phyloP scores from a whole-genome alignment of 805 yeast genomes.

The Hanseniaspora taiwanica region DNA sequence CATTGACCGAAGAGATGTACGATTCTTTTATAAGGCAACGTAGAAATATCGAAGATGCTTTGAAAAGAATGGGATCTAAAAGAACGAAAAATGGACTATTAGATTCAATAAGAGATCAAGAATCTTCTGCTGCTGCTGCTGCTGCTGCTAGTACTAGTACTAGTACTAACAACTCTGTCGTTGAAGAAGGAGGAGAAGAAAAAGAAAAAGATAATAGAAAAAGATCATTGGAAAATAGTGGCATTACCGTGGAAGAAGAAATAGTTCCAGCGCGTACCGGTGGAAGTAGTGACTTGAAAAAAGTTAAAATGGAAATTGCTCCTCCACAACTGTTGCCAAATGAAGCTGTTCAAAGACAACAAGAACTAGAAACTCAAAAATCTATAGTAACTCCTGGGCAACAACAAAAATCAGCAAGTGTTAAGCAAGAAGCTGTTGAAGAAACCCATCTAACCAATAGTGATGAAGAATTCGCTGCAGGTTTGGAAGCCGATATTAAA shows the following conservation, averaged over 20 bases:
- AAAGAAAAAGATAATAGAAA: too few species aligned
- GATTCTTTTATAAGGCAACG: slow-evolving; percentile 24
- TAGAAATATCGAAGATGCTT: slow-evolving; percentile 24
- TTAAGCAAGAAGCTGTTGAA: slow-evolving; percentile 8
- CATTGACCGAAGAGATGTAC: slow-evolving; percentile 25
- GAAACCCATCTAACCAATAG: slow-evolving; percentile 18
- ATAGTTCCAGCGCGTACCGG: too few species aligned
- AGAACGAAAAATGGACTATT: slow-evolving; percentile 22
- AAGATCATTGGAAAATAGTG: too few species aligned
- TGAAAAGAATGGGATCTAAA: slow-evolving; percentile 24
- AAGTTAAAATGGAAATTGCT: slow-evolving; percentile 17
- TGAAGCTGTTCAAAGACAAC: slow-evolving; percentile 20
- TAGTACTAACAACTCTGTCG: too few species aligned
- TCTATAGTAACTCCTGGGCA: slow-evolving; percentile 19
- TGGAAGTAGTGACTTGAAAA: too few species aligned
- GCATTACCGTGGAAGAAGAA: too few species aligned
- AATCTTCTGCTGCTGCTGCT: slow-evolving; percentile 1
- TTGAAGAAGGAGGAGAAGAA: too few species aligned
- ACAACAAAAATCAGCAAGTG: slow-evolving; percentile 5
- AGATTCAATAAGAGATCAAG: slow-evolving; percentile 4
- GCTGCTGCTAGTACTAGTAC: slow-evolving; percentile 5
- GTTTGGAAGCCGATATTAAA: slow-evolving; percentile 22
- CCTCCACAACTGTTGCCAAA: slow-evolving; percentile 22
- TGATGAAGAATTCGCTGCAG: slow-evolving; percentile 24
- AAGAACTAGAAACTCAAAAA: slow-evolving; percentile 21